Percentiles rank a stretch among this genome's conserved stretches.
Evolutionary conservation across 2,329 filamentous ascomycete species (phyloP).

Genomic region (Phialocephala sp.): DNA sequence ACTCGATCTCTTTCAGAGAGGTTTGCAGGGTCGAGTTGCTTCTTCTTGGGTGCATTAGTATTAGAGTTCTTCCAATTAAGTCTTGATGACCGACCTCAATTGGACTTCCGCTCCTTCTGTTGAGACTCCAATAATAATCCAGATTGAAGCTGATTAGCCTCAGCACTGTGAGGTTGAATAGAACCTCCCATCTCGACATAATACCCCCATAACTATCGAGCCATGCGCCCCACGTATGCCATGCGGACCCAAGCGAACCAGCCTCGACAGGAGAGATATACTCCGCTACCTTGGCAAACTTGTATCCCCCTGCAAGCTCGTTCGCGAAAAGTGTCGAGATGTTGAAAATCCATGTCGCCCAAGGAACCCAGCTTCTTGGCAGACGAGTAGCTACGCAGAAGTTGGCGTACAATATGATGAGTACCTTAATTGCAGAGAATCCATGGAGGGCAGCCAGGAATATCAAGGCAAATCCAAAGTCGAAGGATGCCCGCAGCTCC

Average conservation of each 20-base stretch:
- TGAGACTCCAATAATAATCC: slow-evolving; percentile 92
- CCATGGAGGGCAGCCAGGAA: slow-evolving; percentile 85
- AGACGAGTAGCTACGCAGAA: slow-evolving; percentile 77
- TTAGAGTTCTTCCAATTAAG: slow-evolving; percentile 6
- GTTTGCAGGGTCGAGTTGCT: slow-evolving; percentile 85
- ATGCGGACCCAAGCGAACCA: slow-evolving; percentile 12
- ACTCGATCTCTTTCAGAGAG: slow-evolving; percentile 91
- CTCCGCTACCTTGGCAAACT: slow-evolving; percentile 65
- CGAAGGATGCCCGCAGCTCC: slow-evolving; percentile 77
- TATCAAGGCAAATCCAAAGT: slow-evolving; percentile 78
- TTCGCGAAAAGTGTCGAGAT: slow-evolving; percentile 87
- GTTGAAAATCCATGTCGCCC: slow-evolving; percentile 88
- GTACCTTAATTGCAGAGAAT: slow-evolving; percentile 81
- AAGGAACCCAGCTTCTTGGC: slow-evolving; percentile 73
- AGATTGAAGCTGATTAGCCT: slow-evolving; percentile 96
- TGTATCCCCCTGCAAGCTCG: slow-evolving; percentile 81
- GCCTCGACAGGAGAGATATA: slow-evolving; percentile 49
- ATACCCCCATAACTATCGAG: slow-evolving; percentile 83
- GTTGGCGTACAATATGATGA: slow-evolving; percentile 81
- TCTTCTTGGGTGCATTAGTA: slow-evolving; percentile 88
- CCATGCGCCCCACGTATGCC: slow-evolving; percentile 63
- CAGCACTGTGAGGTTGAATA: slow-evolving; percentile 95
- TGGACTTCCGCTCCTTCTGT: slow-evolving; percentile 65
- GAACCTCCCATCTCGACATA: slow-evolving; percentile 91
- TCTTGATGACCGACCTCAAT: slow-evolving; percentile 72